These are phyloP conservation scores for Fusarium hostae DNA, from an alignment of 2,329 filamentous ascomycete genomes.

Conservation along the genomic window DNA sequence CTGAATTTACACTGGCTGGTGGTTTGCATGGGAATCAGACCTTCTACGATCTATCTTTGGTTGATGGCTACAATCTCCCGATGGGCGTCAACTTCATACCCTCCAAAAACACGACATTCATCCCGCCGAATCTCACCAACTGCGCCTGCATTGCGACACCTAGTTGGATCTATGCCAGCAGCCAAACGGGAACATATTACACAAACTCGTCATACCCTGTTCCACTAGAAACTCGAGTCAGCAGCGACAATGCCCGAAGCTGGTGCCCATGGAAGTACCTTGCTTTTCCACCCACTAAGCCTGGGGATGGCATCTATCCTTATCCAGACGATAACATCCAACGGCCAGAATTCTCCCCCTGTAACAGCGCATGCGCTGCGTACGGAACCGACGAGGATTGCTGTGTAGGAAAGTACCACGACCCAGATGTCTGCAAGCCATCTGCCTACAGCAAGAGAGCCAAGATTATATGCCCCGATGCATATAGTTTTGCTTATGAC, in stretches of 20 bases:
- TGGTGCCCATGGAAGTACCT: constrained; percentile 89
- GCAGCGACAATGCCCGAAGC: constrained; percentile 64
- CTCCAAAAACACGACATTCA: constrained; percentile 70
- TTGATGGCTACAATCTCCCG: constrained; percentile 86
- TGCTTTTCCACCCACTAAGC: constrained; percentile 72
- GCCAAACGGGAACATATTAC: constrained; percentile 66
- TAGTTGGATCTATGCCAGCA: constrained; percentile 67
- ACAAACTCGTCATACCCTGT: constrained; percentile 74
- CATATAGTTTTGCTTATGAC: constrained; percentile 80
- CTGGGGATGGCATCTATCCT: constrained; percentile 80
- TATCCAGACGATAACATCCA: constrained; percentile 81
- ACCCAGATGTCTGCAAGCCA: constrained; percentile 71
- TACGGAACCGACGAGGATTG: constrained; percentile 75
- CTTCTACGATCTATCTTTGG: constrained; percentile 86
- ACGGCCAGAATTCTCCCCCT: constrained; percentile 79
- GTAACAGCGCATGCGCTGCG: constrained; percentile 79
- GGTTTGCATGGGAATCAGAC: constrained; percentile 70
- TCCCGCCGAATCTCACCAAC: constrained; percentile 81
- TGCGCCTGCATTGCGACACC: constrained; percentile 79
- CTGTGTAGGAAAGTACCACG: constrained; percentile 76
- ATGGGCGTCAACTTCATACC: constrained; percentile 71
- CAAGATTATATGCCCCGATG: constrained; percentile 83
- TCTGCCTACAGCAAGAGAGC: constrained; percentile 75
- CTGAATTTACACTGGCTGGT: constrained; percentile 81
- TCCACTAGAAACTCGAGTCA: constrained; percentile 71